A percentile compares a stretch with the other conserved stretches of the same genome.
Conservation (phyloP, 2,329 filamentous ascomycete species). For the Plenodomus biglobosus region DNA sequence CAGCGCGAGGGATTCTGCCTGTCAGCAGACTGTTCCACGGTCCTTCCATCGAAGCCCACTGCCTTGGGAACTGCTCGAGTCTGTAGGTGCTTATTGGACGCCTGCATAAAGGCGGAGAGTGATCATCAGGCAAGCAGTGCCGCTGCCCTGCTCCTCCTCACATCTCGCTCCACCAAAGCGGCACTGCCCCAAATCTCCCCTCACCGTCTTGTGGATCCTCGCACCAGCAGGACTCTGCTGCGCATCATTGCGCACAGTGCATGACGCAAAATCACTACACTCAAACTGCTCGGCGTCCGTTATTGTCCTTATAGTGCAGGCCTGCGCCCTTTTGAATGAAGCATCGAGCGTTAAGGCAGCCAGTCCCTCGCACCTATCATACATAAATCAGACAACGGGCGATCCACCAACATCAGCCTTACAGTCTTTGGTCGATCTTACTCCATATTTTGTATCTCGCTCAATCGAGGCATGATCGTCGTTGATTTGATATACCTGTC, state of each 20-base stretch:
- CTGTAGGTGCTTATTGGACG: not conserved
- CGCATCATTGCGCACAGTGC: conserved; percentile 19
- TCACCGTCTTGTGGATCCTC: conserved; percentile 14
- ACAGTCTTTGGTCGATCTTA: conserved; percentile 17
- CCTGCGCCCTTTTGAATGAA: conserved; percentile 12
- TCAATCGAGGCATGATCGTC: conserved; percentile 10
- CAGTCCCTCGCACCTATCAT: not conserved
- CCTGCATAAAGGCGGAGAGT: not conserved
- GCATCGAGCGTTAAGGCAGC: conserved; percentile 5
- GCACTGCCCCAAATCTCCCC: conserved; percentile 21
- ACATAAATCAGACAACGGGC: conserved; percentile 20
- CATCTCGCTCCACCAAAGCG: conserved; percentile 7
- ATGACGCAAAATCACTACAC: conserved; percentile 17
- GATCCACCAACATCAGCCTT: conserved; percentile 26
- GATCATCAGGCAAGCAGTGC: conserved; percentile 6
- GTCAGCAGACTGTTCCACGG: conserved; percentile 4
- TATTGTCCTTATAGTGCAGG: conserved; percentile 5
- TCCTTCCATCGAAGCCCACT: conserved; percentile 1
- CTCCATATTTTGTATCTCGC: not conserved
- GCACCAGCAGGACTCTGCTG: conserved; percentile 6
- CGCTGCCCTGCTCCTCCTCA: conserved; percentile 4
- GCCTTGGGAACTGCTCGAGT: not conserved
- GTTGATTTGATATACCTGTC: not conserved
- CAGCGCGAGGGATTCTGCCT: not conserved
- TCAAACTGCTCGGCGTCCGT: not conserved